Base-by-base conservation (phyloP, 2,329 filamentous ascomycete species). In the Verticillium klebahnii region DNA sequence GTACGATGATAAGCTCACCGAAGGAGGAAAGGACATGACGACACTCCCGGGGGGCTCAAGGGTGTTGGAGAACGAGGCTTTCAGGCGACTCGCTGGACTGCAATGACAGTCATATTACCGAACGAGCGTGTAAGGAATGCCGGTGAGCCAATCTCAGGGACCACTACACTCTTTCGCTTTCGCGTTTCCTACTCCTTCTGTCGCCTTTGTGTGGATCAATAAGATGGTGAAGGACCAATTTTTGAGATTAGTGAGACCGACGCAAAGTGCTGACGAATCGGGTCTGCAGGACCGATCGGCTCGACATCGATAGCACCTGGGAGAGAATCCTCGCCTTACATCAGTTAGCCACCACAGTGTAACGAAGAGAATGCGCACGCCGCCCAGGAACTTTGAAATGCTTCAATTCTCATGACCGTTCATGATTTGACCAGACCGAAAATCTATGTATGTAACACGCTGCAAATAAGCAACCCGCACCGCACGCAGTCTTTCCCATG, bases 171-270 rank as follows among this genome's bases (percentile, higher is more conserved):
- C 29, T 29, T 6, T 6, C 29, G 29, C 29, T 29, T 6, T 29
- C 4, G 29, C 29, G 5, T 29, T 29, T 6, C 29, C 1, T 29
- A 6, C 29, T 29, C 1, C 29, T 6, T 29, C 5, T 29, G 82
- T 91, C 23, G 82, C 85, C 1, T 78, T 88, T 61, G 86, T 86
- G 2, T 91, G 88, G 88, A 80, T 82, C 61, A 75, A 84, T 65
- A 78, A 80, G 64, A 76, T 80, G 54, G 80, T 82, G 5, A 73
- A 79, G 25, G 79, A 66, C 86, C 86, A 1, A 89, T 90, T 62
- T 76, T 89, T 60, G n/a, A 87, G 88, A 0, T 77, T 90, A 25
- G 5, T 25, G 2, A 25, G 25, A 25, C 25, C 25, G 25, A 5
- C 5, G 3, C 3, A 25, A 5, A 25, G 25, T 25, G 25, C 25